These are phyloP conservation scores for Trichoderma atrobrunneum DNA, from an alignment of 2,329 filamentous ascomycete species.

Conservation along the genomic window DNA sequence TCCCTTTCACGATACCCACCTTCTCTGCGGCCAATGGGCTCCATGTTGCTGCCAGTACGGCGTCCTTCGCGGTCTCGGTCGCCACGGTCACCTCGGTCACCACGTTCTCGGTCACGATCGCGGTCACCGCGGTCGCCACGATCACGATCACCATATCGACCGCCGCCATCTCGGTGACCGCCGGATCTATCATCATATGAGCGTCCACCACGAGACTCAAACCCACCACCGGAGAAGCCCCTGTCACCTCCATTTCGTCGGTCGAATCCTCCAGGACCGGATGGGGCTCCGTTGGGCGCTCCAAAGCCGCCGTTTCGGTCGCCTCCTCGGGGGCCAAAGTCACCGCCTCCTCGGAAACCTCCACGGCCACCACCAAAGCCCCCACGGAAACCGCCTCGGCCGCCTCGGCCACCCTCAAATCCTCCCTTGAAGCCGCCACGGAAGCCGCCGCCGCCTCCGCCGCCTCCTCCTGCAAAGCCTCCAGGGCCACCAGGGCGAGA, in stretches of 20 bases:
- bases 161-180: constrained; percentile 49
- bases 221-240: constrained; percentile 48
- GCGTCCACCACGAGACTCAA: constrained; percentile 56
- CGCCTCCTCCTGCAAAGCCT: constrained; percentile 49
- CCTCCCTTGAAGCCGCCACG: constrained; percentile 43
- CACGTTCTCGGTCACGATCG: constrained; percentile 40
- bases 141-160: constrained; percentile 39
- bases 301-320: constrained; percentile 51
- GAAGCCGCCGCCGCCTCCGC: constrained; percentile 44
- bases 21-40: constrained; percentile 71
- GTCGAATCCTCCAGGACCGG: constrained; percentile 54
- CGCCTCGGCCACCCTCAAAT: constrained; percentile 50
- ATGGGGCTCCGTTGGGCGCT: constrained; percentile 58
- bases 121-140: constrained; percentile 45
- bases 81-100: constrained; percentile 20
- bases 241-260: constrained; percentile 45
- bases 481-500: constrained; percentile 67
- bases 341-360: constrained; percentile 39
- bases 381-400: constrained; percentile 49
- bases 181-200: constrained; percentile 59
- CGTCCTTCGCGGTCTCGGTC: constrained; percentile 34
- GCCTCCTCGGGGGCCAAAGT: constrained; percentile 36
- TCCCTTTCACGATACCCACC: constrained; percentile 51
- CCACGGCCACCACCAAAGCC: constrained; percentile 33
- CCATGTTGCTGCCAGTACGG: constrained; percentile 74